These are phyloP conservation scores for Talaromyces marneffei DNA, from an alignment of 2,329 filamentous ascomycete genomes.

Conservation along the genomic window DNA sequence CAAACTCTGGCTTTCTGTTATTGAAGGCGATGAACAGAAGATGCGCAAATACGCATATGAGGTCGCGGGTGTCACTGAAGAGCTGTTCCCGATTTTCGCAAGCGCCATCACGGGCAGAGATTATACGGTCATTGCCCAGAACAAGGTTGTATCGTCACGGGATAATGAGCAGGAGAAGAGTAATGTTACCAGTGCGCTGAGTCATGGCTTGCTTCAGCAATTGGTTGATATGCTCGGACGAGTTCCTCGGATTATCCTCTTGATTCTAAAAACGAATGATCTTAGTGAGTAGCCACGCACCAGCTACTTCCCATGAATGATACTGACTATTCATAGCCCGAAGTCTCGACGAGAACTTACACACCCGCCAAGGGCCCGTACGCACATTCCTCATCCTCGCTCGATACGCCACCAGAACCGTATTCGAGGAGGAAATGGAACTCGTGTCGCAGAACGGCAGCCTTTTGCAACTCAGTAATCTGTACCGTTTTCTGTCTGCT, in stretches of 20 bases:
- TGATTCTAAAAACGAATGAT: constrained; percentile 98
- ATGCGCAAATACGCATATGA: constrained; percentile 89
- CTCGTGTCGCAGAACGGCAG: constrained; percentile 43
- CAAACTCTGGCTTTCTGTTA: constrained; percentile 94
- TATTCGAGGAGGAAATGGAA: constrained; percentile 58
- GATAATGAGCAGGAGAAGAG: constrained; percentile 69
- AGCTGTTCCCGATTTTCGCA: constrained; percentile 91
- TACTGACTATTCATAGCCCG: constrained; percentile 48
- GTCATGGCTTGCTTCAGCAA: constrained; percentile 82
- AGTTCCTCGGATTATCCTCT: constrained; percentile 83
- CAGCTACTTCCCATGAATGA: neutral
- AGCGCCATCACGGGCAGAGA: constrained; percentile 94
- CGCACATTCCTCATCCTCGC: constrained; percentile 61
- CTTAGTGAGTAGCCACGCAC: constrained; percentile 52
- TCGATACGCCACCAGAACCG: constrained; percentile 56
- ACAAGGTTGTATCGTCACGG: constrained; percentile 53
- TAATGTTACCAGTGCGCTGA: constrained; percentile 74
- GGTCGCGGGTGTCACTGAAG: constrained; percentile 80
- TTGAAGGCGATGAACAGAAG: constrained; percentile 74
- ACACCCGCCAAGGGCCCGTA: constrained; percentile 53
- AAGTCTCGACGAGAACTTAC: constrained; percentile 77
- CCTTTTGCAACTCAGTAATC: constrained; percentile 48
- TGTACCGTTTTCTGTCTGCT: constrained; percentile 47
- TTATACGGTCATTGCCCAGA: constrained; percentile 65
- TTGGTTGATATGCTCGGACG: constrained; percentile 81